Evolutionary conservation across 768 basidiomycete genomes (phyloP).

Genomic region (Fomitopsis pulvina): DNA sequence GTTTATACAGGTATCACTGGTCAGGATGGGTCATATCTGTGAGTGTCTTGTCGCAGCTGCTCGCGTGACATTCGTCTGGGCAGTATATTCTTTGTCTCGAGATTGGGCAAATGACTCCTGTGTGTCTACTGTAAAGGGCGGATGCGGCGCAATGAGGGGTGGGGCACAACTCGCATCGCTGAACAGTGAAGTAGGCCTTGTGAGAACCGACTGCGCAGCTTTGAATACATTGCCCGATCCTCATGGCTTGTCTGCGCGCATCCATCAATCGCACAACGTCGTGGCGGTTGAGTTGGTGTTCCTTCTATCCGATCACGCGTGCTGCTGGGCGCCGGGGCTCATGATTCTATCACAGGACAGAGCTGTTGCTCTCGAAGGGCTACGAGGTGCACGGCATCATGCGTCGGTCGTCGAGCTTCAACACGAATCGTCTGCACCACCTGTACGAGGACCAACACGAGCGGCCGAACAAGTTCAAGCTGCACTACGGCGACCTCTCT

Average conservation of each 20-base stretch:
- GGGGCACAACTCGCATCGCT: too few species aligned
- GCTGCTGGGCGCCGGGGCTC: too few species aligned
- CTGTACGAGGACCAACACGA: slow-evolving; percentile 92
- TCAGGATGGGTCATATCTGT: slow-evolving; percentile 95
- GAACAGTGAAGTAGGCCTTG: too few species aligned
- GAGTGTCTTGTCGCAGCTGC: slow-evolving; percentile 25
- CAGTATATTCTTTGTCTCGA: background rate
- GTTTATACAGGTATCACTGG: slow-evolving; percentile 76
- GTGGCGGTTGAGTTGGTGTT: too few species aligned
- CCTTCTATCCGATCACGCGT: too few species aligned
- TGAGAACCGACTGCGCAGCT: too few species aligned
- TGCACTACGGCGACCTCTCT: slow-evolving; percentile 90
- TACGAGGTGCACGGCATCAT: slow-evolving; percentile 96
- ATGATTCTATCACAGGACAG: slow-evolving; percentile 67
- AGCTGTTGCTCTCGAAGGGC: slow-evolving; percentile 78
- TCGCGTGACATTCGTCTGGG: background rate
- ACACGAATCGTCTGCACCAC: slow-evolving; percentile 91
- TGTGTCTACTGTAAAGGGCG: too few species aligned
- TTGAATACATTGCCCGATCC: too few species aligned
- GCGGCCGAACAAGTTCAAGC: slow-evolving; percentile 71
- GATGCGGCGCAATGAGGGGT: too few species aligned
- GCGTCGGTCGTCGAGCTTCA: slow-evolving; percentile 96
- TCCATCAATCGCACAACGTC: too few species aligned
- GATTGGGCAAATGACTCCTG: too few species aligned
- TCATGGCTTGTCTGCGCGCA: too few species aligned